phyloP scores from a whole-genome alignment of 2,329 filamentous ascomycete genomes.

The Aspergillus sergii region DNA sequence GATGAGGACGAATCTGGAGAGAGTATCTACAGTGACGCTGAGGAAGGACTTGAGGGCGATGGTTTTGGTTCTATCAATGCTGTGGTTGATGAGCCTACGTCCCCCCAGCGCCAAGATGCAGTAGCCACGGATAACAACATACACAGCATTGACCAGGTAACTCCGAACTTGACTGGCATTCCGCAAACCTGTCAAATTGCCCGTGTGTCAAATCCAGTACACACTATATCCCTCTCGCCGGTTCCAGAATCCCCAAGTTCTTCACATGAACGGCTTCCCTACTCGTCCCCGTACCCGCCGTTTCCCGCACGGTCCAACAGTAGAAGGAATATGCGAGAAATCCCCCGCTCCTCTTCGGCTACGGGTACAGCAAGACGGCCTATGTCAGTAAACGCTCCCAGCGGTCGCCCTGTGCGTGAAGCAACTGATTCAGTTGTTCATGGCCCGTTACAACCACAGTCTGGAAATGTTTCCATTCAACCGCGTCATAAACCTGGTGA shows the following conservation, averaged over 20 bases:
- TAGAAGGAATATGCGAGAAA: neutral
- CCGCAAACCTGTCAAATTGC: conserved; percentile 22
- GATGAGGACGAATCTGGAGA: conserved; percentile 43
- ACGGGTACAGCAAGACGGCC: conserved; percentile 21
- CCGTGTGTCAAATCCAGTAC: conserved; percentile 26
- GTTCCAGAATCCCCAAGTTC: conserved; percentile 23
- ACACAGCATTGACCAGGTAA: neutral
- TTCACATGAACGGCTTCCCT: conserved; percentile 16
- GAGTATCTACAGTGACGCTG: conserved; percentile 52
- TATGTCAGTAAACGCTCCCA: conserved; percentile 22
- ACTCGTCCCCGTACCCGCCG: conserved; percentile 23
- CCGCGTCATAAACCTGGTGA: conserved; percentile 2
- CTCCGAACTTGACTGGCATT: conserved; percentile 6
- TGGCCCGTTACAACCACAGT: conserved; percentile 6
- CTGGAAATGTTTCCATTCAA: conserved; percentile 8
- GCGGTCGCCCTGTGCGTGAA: conserved; percentile 15
- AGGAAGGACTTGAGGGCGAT: conserved; percentile 45
- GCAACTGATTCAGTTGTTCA: conserved; percentile 7
- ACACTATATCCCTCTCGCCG: conserved; percentile 16
- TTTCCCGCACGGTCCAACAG: conserved; percentile 8
- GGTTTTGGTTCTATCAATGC: conserved; percentile 55
- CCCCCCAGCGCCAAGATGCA: neutral
- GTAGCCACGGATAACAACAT: neutral
- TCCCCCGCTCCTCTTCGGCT: conserved; percentile 12
- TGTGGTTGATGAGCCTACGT: conserved; percentile 34